Evolutionary conservation across 306 rosid genomes (phyloP), one percentile per base, ranked within the genome.

Genomic region (Oxytropis ochrocephala): DNA sequence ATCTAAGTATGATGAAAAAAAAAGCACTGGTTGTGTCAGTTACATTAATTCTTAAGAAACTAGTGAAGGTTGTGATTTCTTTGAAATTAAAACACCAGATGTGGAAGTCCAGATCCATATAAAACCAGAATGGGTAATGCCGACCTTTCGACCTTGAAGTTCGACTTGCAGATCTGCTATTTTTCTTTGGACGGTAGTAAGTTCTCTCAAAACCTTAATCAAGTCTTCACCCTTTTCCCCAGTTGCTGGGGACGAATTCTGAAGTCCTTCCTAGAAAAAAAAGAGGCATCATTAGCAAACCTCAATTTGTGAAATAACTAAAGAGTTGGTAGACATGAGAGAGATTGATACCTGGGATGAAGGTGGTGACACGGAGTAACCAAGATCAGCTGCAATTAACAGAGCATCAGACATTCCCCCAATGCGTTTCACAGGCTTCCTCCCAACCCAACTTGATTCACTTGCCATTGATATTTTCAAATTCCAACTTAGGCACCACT

Each of bases 321-420:
- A 33, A 36, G 38, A 48, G 52, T 38, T n/a, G 3, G 55, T 72
- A 43, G 32, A 52, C 4, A 18, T 3, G 32, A 65, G 35, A 27
- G 52, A 60, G 57, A 19, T 30, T 19, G 52, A 41, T 29, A 88
- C 98, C 96, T 78, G 91, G 11, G 94, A 67, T 33, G 87, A 78
- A 32, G 85, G 81, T 67, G 90, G 60, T 13, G 90, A 75, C 55
- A 90, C 83, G 29, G 91, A 79, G 84, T 79, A 93, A 32, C 98
- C 96, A 4, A 93, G 98, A 82, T 90, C 96, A 7, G 91, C 82
- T 9, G 98, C 98, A 29, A 93, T 85, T 16, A 97, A 86, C 53
- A 90, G 91, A 33, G 96, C 97, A 68, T 86, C 91, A 0, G 94
- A 79, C 98, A 93, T 93, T 52, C 97, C 97, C 49, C 97, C 96